Evolutionary conservation across 176 grass and related monocot genomes (phyloP).

Genomic region (sorghum (Sorghum bicolor)): DNA sequence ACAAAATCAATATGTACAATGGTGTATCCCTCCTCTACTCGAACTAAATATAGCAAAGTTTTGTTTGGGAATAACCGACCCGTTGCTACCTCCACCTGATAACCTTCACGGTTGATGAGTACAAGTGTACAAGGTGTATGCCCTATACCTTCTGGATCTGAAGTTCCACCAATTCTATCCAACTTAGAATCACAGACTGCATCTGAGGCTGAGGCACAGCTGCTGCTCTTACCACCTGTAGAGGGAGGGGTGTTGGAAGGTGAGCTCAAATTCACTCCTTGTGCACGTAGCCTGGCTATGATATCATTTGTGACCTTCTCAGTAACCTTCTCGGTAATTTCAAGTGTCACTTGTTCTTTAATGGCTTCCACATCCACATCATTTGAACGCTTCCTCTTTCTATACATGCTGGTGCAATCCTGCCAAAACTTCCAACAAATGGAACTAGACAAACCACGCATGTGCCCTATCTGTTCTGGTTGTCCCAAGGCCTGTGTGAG

Average conservation of each 20-base stretch:
- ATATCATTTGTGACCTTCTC: no score
- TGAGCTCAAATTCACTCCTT: neutral
- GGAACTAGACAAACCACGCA: neutral
- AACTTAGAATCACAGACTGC: neutral
- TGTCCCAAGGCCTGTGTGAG: neutral
- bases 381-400: neutral
- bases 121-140: neutral
- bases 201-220: neutral
- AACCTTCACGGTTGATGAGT: no score
- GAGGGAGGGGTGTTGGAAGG: neutral
- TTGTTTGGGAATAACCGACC: neutral
- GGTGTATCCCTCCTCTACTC: fast-evolving
- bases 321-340: neutral
- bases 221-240: neutral
- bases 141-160: neutral
- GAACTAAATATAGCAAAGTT: neutral
- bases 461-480: neutral
- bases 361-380: neutral
- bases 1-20: neutral
- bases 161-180: neutral
- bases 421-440: neutral
- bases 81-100: neutral
- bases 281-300: neutral
- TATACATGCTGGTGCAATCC: neutral
- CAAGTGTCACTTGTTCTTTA: no score